Base-by-base conservation (phyloP, 768 basidiomycete species). In the Phylloporus sp. region DNA sequence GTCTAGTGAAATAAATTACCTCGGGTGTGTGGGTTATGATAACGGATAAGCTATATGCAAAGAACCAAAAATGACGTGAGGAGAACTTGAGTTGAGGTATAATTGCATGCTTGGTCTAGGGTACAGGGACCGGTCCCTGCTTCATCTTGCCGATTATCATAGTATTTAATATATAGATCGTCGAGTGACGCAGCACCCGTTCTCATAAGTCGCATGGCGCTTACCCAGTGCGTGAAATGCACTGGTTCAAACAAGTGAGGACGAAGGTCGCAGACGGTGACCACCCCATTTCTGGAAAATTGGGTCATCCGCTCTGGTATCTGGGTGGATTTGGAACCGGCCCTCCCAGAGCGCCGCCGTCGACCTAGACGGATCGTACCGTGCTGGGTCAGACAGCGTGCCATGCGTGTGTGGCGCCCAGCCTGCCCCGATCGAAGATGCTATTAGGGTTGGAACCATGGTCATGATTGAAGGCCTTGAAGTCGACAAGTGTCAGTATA, bases 311-410 rank as follows among this genome's bases (percentile, higher is more conserved):
- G 69, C 73, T 41, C 80, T 74, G 3, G 92, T 95, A 32, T 89
- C 90, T 0, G 93, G 93, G 63, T 97, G 94, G 6, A 95, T 73
- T 66, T 92, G 91, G 15, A 93, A 75, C 69, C 81, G 88, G 55
- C 91, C 91, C 66, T 88, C 83, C 84, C 84, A 91, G 7, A 93
- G 75, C 2, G 88, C 89, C 10, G 89, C 85, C 27, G 89, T 86
- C 10, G 89, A 86, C 64, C 78, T 79, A 28, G 91, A 90, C 15
- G 91, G 89, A 66, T 92, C 87, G 51, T 76, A 73, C 45, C 81
- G 76, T 24, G 88, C 81, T 28, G 90, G 91, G 68, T 93, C 86
- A 1, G 85, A 85, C 7, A 89, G 72, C 4, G 80, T 77, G 31
- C 80, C 79, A 24, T 60, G 66, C 43, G 78, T 74, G 20, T 81